A percentile compares a stretch with the other conserved stretches of the same genome.
These are phyloP conservation scores for Hypoxylon fuscum DNA, from an alignment of 495 filamentous ascomycete species.

Conservation along the genomic window DNA sequence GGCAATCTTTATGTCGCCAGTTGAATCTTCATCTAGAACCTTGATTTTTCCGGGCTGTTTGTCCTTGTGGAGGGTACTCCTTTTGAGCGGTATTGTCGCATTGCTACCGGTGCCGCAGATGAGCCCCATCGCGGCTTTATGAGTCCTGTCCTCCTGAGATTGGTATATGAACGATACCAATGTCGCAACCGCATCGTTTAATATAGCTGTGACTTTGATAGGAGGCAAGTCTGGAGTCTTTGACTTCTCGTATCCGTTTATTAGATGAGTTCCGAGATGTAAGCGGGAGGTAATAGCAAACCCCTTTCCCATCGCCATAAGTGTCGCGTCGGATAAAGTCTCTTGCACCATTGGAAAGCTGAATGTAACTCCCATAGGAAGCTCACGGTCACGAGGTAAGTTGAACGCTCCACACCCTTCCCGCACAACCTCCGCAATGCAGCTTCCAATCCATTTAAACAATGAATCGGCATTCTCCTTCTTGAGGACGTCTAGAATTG, in stretches of 20 bases:
- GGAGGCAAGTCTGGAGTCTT: conserved; percentile 63
- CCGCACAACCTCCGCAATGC: conserved; percentile 75
- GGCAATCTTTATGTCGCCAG: conserved; percentile 67
- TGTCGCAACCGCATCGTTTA: conserved; percentile 84
- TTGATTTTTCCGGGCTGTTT: conserved; percentile 63
- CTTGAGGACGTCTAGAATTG: conserved; percentile 81
- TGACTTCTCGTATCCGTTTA: conserved; percentile 70
- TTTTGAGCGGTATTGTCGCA: conserved; percentile 77
- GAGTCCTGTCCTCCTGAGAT: conserved; percentile 50
- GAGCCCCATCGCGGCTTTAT: conserved; percentile 75
- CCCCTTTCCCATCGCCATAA: conserved; percentile 91
- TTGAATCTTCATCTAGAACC: conserved; percentile 67
- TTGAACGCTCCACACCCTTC: conserved; percentile 48
- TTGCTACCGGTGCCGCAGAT: conserved; percentile 88
- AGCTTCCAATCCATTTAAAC: conserved; percentile 81
- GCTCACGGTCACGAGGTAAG: conserved; percentile 48
- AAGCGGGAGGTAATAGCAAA: conserved; percentile 79
- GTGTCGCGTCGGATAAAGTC: conserved; percentile 74
- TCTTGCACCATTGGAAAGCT: conserved; percentile 87
- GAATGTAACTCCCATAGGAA: conserved; percentile 85
- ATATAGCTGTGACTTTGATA: conserved; percentile 77
- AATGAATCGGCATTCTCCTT: conserved; percentile 77
- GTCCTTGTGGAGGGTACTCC: conserved; percentile 68
- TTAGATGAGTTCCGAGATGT: conserved; percentile 74
- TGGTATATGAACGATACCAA: conserved; percentile 78